phyloP scores from a whole-genome alignment of 768 basidiomycete genomes.

The Trametes gibbosa region DNA sequence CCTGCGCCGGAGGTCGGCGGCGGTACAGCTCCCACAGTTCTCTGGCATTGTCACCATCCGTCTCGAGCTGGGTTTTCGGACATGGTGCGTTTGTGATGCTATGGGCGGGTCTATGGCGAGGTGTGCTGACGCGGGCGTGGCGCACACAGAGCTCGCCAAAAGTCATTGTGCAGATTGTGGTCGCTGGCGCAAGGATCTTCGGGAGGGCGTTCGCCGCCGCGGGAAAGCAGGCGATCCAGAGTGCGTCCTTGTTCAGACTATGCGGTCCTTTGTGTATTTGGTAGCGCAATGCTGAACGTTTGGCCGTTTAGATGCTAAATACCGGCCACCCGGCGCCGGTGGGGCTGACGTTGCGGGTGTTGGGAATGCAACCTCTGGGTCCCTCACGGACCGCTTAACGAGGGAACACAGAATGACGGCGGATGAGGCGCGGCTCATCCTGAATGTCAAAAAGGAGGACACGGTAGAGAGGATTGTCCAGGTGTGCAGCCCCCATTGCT shows the following conservation, averaged over 20 bases:
- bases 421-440: conserved; percentile 91
- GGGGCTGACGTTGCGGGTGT: conserved; percentile 71
- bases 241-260: conserved; percentile 44
- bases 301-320: conserved; percentile 67
- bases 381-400: conserved; percentile 76
- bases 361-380: conserved; percentile 70
- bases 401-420: conserved; percentile 88
- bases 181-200: conserved; percentile 76
- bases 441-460: conserved; percentile 82
- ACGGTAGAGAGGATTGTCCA: conserved; percentile 65
- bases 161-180: conserved; percentile 73
- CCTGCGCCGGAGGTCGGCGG: conserved; percentile 3
- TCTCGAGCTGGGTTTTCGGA: conserved; percentile 5
- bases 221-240: conserved; percentile 88
- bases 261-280: neutral
- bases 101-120: neutral
- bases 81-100: conserved; percentile 20
- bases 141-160: conserved; percentile 70
- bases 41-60: conserved; percentile 11
- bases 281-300: neutral
- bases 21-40: conserved; percentile 17
- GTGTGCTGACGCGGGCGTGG: neutral
- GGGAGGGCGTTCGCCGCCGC: conserved; percentile 92
- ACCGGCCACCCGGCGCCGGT: conserved; percentile 68
- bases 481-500: conserved; percentile 35